A percentile compares a stretch with the other conserved stretches of the same genome.
phyloP scores from a whole-genome alignment of 371 early-diverging fungal species.

The Umbelopsis sp. region DNA sequence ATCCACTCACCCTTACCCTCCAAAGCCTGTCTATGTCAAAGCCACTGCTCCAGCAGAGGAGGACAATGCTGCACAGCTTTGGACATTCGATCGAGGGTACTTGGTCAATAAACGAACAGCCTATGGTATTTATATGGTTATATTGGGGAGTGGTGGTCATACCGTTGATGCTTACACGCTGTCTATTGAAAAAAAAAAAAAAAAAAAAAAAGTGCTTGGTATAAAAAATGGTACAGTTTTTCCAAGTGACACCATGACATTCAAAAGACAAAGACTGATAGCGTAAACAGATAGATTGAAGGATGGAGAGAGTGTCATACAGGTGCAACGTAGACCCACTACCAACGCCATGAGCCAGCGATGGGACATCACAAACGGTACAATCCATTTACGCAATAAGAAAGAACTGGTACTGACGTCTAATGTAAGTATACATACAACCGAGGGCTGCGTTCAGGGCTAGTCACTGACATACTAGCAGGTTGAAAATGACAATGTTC shows the following conservation, averaged over 20 bases:
- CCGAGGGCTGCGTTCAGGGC: not conserved
- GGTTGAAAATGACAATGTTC: not conserved
- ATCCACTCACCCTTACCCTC: not conserved
- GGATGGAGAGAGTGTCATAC: conserved; percentile 6
- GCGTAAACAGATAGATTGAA: conserved; percentile 4
- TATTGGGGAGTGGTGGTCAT: not conserved
- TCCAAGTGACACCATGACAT: not conserved
- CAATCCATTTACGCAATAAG: not conserved
- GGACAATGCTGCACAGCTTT: not conserved
- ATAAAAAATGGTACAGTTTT: not conserved
- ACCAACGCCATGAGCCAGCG: conserved; percentile 6
- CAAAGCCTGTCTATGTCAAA: conserved; percentile 3
- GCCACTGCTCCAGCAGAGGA: not conserved
- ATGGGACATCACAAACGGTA: not conserved
- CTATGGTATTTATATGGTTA: not conserved
- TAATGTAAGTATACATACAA: conserved; percentile 1
- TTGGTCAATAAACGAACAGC: conserved; percentile 6
- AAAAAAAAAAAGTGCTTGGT: not conserved
- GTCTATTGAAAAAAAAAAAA: not conserved
- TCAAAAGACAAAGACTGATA: not conserved
- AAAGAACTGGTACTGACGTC: not conserved
- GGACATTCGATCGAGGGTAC: not conserved
- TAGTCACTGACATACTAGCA: not conserved
- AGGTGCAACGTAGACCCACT: not conserved
- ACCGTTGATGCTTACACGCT: not conserved